phyloP scores from a whole-genome alignment of 129 eudicot genomes.

The Tanacetum coccineum region DNA sequence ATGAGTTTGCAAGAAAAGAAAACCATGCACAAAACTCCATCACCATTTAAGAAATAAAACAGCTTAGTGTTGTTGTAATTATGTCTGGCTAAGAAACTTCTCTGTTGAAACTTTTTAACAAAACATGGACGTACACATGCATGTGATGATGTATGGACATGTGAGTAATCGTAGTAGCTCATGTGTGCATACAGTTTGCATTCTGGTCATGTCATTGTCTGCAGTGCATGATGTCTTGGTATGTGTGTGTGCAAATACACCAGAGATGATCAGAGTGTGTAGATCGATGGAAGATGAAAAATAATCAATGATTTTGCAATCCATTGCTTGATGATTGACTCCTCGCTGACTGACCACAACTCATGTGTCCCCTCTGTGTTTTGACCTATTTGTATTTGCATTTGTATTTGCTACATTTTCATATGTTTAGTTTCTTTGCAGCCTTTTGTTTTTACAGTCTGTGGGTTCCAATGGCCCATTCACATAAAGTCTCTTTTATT shows the following conservation, averaged over 20 bases:
- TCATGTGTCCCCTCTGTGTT: conserved; percentile 45
- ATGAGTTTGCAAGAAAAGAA: too few species aligned
- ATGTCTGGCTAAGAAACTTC: too few species aligned
- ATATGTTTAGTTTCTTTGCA: conserved; percentile 29
- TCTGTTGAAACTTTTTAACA: not conserved
- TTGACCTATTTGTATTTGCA: conserved; percentile 32
- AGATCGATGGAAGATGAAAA: conserved; percentile 31
- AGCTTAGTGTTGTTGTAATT: too few species aligned
- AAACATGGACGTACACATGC: conserved; percentile 15
- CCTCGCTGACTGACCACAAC: conserved; percentile 46
- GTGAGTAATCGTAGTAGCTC: conserved; percentile 21
- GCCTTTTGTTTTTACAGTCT: conserved; percentile 36
- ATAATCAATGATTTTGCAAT: conserved; percentile 45
- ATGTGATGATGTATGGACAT: conserved; percentile 21
- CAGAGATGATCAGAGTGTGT: conserved; percentile 23
- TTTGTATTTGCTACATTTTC: conserved; percentile 27
- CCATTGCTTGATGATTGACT: conserved; percentile 47
- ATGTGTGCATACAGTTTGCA: conserved; percentile 46
- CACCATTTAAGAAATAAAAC: too few species aligned
- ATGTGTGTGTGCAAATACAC: conserved; percentile 38
- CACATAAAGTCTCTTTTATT: conserved; percentile 35
- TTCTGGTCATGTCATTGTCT: conserved; percentile 43
- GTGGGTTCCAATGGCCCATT: conserved; percentile 34
- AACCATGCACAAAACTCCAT: too few species aligned
- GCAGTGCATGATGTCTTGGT: conserved; percentile 33